Conservation (phyloP, 2,329 filamentous ascomycete species). For the Epichloe brachyelytri region DNA sequence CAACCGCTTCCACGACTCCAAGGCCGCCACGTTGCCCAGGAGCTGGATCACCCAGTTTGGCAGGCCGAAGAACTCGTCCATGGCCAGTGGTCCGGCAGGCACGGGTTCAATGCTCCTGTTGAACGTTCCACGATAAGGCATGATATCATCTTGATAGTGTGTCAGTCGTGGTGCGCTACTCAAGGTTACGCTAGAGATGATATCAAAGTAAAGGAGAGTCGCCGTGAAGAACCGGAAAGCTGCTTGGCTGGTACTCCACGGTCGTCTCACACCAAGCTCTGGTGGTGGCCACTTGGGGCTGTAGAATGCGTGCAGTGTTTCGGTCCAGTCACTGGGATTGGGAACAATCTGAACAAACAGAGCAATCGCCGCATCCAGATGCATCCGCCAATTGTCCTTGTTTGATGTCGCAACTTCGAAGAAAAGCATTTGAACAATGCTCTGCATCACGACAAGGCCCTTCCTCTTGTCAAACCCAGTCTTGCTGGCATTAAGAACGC, state of each 20-base stretch:
- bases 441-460: constrained; percentile 31
- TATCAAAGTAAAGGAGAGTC: constrained; percentile 34
- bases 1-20: constrained; percentile 43
- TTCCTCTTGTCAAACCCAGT: constrained; percentile 19
- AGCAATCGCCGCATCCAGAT: constrained; percentile 35
- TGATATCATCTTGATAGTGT: constrained; percentile 26
- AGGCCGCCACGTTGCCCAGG: constrained; percentile 39
- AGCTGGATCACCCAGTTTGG: constrained; percentile 43
- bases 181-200: constrained; percentile 34
- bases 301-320: constrained; percentile 19
- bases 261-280: constrained; percentile 18
- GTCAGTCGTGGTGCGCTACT: constrained; percentile 28
- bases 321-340: constrained; percentile 23
- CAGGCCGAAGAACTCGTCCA: constrained; percentile 41
- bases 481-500: constrained; percentile 19
- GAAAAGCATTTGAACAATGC: constrained; percentile 39
- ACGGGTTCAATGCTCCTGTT: constrained; percentile 10
- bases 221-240: constrained; percentile 34
- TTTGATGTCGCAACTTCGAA: constrained; percentile 35
- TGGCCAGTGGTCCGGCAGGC: constrained; percentile 20
- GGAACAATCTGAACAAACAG: constrained; percentile 35
- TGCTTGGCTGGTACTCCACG: constrained; percentile 33
- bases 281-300: constrained; percentile 22
- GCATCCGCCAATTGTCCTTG: constrained; percentile 36
- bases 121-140: constrained; percentile 18